These are phyloP conservation scores for Fagopyrum esculentum DNA, from an alignment of 148 eudicot species.

Conservation along the genomic window DNA sequence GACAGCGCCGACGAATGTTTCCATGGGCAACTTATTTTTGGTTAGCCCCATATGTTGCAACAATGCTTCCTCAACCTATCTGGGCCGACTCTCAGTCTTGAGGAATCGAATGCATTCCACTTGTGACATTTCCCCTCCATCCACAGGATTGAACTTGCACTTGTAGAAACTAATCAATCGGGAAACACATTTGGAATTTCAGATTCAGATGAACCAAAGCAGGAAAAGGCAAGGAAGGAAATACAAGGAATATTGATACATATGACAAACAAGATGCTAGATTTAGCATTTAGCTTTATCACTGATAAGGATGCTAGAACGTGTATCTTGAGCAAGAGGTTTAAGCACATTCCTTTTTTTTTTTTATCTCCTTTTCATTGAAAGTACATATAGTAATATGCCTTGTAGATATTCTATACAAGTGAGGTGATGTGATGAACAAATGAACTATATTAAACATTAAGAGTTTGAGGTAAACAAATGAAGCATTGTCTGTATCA, in stretches of 20 bases:
- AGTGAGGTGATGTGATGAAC: background rate
- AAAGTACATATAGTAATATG: background rate
- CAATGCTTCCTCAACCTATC: background rate
- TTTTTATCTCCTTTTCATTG: background rate
- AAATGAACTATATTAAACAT: background rate
- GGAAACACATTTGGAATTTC: slow-evolving; percentile 1
- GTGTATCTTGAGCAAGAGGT: background rate
- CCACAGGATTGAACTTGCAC: slow-evolving; percentile 76
- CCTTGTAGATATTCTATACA: background rate
- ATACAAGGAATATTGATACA: background rate
- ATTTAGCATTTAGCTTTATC: background rate
- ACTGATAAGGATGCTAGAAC: background rate
- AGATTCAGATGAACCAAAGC: background rate
- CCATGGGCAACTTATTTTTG: background rate
- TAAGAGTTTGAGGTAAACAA: background rate
- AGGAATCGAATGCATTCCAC: slow-evolving; percentile 73
- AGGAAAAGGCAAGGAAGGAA: background rate
- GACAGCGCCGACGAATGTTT: background rate
- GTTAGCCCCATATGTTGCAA: background rate
- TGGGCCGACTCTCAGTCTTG: slow-evolving; percentile 38
- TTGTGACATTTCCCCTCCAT: slow-evolving; percentile 84
- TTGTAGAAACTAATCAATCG: slow-evolving; percentile 57
- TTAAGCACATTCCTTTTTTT: background rate
- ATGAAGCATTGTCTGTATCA: background rate
- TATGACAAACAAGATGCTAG: background rate